Percentiles rank a stretch among this genome's conserved stretches.
These are phyloP conservation scores for Eragrostis nindensis DNA, from an alignment of 176 grass and related monocot species.

Conservation along the genomic window DNA sequence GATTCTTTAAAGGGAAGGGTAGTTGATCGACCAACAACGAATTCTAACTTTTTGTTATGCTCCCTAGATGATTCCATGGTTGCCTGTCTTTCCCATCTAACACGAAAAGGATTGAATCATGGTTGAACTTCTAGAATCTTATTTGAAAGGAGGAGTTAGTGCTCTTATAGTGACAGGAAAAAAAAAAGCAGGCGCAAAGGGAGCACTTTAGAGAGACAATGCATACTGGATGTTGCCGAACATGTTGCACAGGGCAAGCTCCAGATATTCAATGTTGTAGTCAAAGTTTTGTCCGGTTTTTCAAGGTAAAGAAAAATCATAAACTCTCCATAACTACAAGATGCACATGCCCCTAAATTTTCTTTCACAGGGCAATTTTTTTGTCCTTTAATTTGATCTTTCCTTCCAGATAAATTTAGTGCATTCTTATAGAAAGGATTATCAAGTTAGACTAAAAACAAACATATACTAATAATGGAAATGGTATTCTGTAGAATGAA, in stretches of 20 bases:
- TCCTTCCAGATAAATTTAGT: neutral
- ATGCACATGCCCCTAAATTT: neutral
- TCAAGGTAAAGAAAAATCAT: neutral
- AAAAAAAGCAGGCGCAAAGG: neutral
- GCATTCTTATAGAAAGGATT: too few species aligned
- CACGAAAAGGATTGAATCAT: neutral
- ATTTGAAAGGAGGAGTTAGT: neutral
- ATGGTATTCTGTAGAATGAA: too few species aligned
- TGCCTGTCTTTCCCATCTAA: neutral
- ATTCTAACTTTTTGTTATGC: neutral
- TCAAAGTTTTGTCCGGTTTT: neutral
- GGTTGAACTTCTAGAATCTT: slow-evolving; percentile 24
- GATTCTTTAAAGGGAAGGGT: neutral
- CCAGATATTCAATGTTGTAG: slow-evolving; percentile 1
- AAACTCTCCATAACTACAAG: neutral
- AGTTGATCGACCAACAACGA: slow-evolving; percentile 10
- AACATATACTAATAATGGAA: too few species aligned
- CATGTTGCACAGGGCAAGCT: neutral
- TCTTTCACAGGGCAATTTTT: neutral
- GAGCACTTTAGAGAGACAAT: neutral
- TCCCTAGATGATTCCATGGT: neutral
- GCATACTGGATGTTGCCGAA: slow-evolving; percentile 1
- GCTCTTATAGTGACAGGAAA: neutral
- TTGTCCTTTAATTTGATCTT: neutral
- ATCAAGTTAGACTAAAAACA: too few species aligned